Conservation (phyloP, 805 yeast genomes). For the Grigorovia humatica region DNA sequence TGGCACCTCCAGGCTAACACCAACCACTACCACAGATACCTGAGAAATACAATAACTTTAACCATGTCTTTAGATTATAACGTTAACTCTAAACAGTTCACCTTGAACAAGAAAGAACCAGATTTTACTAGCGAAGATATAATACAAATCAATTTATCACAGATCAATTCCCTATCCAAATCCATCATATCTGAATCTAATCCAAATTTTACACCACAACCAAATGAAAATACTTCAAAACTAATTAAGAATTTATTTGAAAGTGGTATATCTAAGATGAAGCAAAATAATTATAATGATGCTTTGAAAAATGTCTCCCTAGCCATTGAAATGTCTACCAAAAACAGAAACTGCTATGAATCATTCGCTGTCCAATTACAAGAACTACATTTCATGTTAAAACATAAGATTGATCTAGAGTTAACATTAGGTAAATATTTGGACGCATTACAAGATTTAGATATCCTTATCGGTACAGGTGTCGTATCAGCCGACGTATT, state of each 20-base stretch:
- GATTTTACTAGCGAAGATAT: constrained; percentile 4
- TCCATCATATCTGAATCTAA: constrained; percentile 30
- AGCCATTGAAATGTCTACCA: constrained; percentile 54
- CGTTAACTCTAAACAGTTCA: constrained; percentile 20
- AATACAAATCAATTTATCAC: constrained; percentile 20
- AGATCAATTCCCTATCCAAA: constrained; percentile 29
- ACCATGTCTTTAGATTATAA: constrained; percentile 16
- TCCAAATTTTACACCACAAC: constrained; percentile 49
- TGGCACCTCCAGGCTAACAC: no score
- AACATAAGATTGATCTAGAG: constrained; percentile 63
- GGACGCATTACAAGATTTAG: constrained; percentile 61
- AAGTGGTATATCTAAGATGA: constrained; percentile 43
- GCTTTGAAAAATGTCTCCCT: constrained; percentile 54
- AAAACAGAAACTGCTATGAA: constrained; percentile 62
- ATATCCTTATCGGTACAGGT: constrained; percentile 50
- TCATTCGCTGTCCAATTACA: constrained; percentile 61
- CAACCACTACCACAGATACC: no score
- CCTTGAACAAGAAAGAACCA: constrained; percentile 6
- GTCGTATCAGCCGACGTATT: constrained; percentile 58
- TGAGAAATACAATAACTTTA: no score
- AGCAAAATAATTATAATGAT: constrained; percentile 47
- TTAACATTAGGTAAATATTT: constrained; percentile 43
- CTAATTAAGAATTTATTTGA: constrained; percentile 56
- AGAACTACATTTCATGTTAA: constrained; percentile 54
- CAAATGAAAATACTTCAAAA: constrained; percentile 38